Evolutionary conservation across 176 grass and related monocot species (phyloP).

Genomic region (Saccharum officinarum): DNA sequence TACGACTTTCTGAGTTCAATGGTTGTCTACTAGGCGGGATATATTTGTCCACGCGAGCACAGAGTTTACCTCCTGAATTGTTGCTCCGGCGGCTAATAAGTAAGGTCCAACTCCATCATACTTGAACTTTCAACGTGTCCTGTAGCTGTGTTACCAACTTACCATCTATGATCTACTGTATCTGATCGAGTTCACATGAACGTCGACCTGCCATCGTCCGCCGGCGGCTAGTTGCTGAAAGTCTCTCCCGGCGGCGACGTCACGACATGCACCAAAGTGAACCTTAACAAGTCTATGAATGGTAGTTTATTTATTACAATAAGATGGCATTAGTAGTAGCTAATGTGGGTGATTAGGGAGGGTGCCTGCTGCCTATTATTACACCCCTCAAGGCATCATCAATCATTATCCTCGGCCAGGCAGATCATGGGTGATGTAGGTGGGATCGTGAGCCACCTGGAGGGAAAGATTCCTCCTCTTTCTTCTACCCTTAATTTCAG

Average conservation of each 20-base stretch:
- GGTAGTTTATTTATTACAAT: neutral
- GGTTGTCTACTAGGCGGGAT: no score
- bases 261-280: neutral
- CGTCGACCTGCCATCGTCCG: neutral
- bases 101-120: neutral
- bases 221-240: neutral
- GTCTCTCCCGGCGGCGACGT: neutral
- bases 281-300: neutral
- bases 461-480: slow-evolving; percentile 51
- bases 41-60: neutral
- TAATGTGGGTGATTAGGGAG: slow-evolving; percentile 31
- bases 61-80: neutral
- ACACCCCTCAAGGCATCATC: slow-evolving; percentile 50
- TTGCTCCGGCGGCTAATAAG: neutral
- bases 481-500: slow-evolving; percentile 41
- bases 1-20: no score
- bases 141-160: neutral
- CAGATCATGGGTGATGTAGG: slow-evolving; percentile 57
- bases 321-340: neutral
- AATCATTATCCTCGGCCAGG: slow-evolving; percentile 61
- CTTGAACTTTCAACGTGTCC: neutral
- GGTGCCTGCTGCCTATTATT: slow-evolving; percentile 14
- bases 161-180: neutral
- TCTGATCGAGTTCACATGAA: neutral
- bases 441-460: slow-evolving; percentile 81